Conservation (phyloP, 768 basidiomycete species). For the Termitomyces titanicus region DNA sequence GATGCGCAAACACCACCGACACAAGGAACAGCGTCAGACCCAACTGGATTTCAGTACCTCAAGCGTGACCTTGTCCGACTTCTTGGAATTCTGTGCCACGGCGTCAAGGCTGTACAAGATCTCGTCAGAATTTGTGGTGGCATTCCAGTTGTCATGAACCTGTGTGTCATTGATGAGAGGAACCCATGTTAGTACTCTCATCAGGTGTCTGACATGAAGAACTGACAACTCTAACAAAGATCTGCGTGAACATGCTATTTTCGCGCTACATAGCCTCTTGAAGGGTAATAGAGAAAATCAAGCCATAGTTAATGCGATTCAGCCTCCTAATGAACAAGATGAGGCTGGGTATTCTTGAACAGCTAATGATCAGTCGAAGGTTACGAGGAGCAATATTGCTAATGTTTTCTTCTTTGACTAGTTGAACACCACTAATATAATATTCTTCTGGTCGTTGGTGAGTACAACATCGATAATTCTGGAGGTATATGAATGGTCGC, state of each 20-base stretch:
- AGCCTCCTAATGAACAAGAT: conserved; percentile 57
- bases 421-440: neutral
- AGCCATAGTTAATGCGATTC: conserved; percentile 68
- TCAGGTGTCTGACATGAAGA: conserved; percentile 7
- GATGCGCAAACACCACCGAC: conserved; percentile 16
- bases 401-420: neutral
- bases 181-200: conserved; percentile 77
- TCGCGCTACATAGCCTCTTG: conserved; percentile 77
- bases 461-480: neutral
- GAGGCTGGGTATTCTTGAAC: conserved; percentile 39
- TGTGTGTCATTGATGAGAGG: conserved; percentile 86
- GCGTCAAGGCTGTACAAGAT: conserved; percentile 67
- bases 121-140: conserved; percentile 67
- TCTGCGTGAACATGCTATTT: conserved; percentile 88
- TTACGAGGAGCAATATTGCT: no score
- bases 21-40: conserved; percentile 29
- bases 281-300: conserved; percentile 79
- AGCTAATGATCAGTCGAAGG: neutral
- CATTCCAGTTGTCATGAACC: conserved; percentile 77
- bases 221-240: conserved; percentile 40
- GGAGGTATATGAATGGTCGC: neutral
- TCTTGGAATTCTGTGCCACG: conserved; percentile 73
- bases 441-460: neutral
- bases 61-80: conserved; percentile 90
- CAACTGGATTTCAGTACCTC: conserved; percentile 73